These are phyloP conservation scores for Suillus lakei DNA, from an alignment of 768 basidiomycete genomes.

Conservation along the genomic window DNA sequence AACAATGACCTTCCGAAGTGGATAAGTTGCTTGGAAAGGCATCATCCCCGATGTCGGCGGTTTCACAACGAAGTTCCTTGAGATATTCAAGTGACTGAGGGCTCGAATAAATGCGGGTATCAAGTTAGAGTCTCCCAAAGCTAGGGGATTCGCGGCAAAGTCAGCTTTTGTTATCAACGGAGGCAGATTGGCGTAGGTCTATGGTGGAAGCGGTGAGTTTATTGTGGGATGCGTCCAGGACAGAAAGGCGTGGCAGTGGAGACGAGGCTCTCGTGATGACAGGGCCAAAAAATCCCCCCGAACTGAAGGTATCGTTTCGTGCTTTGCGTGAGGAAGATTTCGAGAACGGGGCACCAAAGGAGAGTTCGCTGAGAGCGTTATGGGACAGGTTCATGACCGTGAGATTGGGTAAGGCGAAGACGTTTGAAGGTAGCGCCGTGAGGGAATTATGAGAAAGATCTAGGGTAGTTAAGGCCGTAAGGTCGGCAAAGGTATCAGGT, in stretches of 20 bases:
- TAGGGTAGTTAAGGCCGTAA: constrained; percentile 65
- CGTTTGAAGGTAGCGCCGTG: constrained; percentile 59
- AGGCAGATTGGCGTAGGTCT: constrained; percentile 57
- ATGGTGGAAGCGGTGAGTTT: constrained; percentile 59
- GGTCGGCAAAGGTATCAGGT: constrained; percentile 69
- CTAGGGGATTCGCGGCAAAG: constrained; percentile 71
- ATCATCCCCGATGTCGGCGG: constrained; percentile 63
- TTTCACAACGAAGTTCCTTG: constrained; percentile 59
- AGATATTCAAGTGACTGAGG: constrained; percentile 54
- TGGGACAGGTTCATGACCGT: constrained; percentile 72
- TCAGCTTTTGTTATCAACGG: constrained; percentile 59
- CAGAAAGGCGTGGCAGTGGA: constrained; percentile 69
- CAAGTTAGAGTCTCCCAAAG: constrained; percentile 34
- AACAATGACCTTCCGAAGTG: constrained; percentile 34
- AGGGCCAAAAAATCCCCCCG: constrained; percentile 67
- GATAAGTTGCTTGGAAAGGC: constrained; percentile 48
- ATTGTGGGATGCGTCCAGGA: constrained; percentile 71
- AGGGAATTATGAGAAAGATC: constrained; percentile 80
- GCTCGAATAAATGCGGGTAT: constrained; percentile 43
- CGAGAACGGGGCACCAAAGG: constrained; percentile 65
- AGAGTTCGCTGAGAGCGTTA: constrained; percentile 63
- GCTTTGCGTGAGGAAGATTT: constrained; percentile 22
- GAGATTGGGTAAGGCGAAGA: constrained; percentile 73
- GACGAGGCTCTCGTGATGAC: constrained; percentile 62
- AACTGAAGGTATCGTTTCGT: constrained; percentile 33